Conservation (phyloP, 2,329 filamentous ascomycete genomes). For the Capronia epimyces region DNA sequence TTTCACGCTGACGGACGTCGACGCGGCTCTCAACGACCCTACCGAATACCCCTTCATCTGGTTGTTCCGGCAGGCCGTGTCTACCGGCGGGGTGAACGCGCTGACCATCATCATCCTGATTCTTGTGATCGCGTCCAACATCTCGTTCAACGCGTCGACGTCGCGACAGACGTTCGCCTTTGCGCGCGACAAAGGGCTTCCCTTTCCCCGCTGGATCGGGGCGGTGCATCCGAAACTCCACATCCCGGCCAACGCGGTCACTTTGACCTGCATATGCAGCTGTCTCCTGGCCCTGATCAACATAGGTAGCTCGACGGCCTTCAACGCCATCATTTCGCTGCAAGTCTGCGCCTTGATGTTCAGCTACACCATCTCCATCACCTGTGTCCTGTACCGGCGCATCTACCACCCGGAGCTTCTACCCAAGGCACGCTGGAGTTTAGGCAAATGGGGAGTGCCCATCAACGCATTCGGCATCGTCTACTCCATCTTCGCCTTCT, state of each 20-base stretch:
- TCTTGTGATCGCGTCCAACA: conserved; percentile 38
- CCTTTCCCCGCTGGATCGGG: conserved; percentile 38
- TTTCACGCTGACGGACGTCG: conserved; percentile 34
- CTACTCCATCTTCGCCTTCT: conserved; percentile 37
- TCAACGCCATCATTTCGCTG: conserved; percentile 38
- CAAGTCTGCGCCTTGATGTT: conserved; percentile 45
- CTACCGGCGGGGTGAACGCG: conserved; percentile 29
- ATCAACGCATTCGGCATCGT: conserved; percentile 34
- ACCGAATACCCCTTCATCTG: conserved; percentile 47
- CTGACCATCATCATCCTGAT: conserved; percentile 41
- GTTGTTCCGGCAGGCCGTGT: conserved; percentile 38
- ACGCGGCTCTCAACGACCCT: conserved; percentile 36
- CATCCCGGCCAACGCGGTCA: conserved; percentile 24
- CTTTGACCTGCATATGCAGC: conserved; percentile 18
- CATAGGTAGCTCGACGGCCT: conserved; percentile 23
- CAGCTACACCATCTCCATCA: conserved; percentile 48
- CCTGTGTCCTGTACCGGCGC: conserved; percentile 42
- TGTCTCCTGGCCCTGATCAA: conserved; percentile 21
- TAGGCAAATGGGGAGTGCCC: conserved; percentile 37
- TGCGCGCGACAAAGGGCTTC: conserved; percentile 41
- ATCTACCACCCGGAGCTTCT: conserved; percentile 36
- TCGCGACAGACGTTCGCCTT: conserved; percentile 42
- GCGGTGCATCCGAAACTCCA: conserved; percentile 17
- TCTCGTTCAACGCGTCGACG: conserved; percentile 36
- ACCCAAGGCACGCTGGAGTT: conserved; percentile 39